A percentile compares a stretch with the other conserved stretches of the same genome.
phyloP scores from a whole-genome alignment of 139 green algal genomes.

The Picochlorum costavermella region DNA sequence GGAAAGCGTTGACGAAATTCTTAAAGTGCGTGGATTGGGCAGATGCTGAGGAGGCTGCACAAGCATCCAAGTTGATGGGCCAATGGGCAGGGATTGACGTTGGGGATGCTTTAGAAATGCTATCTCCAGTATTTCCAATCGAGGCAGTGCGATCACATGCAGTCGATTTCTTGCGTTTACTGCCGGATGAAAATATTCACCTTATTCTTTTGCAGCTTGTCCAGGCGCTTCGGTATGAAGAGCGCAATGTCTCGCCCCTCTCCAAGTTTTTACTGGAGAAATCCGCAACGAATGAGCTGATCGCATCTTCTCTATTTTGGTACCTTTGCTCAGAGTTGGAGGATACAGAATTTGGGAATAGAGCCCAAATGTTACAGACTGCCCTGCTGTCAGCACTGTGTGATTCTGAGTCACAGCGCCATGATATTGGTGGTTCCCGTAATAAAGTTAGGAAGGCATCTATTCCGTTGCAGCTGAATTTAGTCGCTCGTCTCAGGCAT shows the following conservation, averaged over 20 bases:
- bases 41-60: slow-evolving; percentile 63
- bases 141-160: slow-evolving; percentile 60
- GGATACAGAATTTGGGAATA: slow-evolving; percentile 57
- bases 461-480: slow-evolving; percentile 61
- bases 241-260: slow-evolving; percentile 45
- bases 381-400: slow-evolving; percentile 21
- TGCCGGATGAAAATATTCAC: slow-evolving; percentile 80
- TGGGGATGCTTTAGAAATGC: slow-evolving; percentile 87
- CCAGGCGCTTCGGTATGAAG: slow-evolving; percentile 88
- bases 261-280: slow-evolving; percentile 67
- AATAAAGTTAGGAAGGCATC: background rate
- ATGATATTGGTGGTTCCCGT: background rate
- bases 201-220: slow-evolving; percentile 92
- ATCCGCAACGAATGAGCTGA: slow-evolving; percentile 38
- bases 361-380: slow-evolving; percentile 40
- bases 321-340: slow-evolving; percentile 83
- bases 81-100: slow-evolving; percentile 74
- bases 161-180: slow-evolving; percentile 52
- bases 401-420: background rate
- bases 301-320: slow-evolving; percentile 74
- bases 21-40: slow-evolving; percentile 82
- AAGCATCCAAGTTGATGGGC: slow-evolving; percentile 76
- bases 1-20: slow-evolving; percentile 62
- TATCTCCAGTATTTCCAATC: slow-evolving; percentile 77
- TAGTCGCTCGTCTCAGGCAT: slow-evolving; percentile 56